phyloP scores from a whole-genome alignment of 2,329 filamentous ascomycete genomes.

The Alternaria arborescens region DNA sequence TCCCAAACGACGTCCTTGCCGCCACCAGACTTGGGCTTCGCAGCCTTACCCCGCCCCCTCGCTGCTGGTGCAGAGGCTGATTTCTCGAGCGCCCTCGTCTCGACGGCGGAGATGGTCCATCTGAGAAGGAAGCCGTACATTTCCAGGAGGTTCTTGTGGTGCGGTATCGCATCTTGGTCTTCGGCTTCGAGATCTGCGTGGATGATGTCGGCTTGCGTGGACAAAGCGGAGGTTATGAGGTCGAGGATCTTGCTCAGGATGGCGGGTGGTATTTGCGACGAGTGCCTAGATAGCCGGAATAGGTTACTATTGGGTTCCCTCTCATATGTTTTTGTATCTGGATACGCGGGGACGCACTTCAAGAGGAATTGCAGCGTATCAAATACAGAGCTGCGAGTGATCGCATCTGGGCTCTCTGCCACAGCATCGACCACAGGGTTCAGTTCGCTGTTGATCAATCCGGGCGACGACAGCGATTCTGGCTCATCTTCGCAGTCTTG shows the following conservation, averaged over 20 bases:
- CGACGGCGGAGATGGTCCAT: constrained; percentile 94
- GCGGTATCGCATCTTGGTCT: constrained; percentile 78
- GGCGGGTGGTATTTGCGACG: constrained; percentile 78
- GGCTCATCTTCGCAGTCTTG: constrained; percentile 93
- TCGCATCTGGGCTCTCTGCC: constrained; percentile 88
- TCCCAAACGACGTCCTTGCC: constrained; percentile 84
- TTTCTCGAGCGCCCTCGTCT: constrained; percentile 92
- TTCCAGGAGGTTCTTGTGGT: constrained; percentile 92
- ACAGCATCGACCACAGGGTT: constrained; percentile 94
- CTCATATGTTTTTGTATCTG: constrained; percentile 38
- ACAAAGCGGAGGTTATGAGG: constrained; percentile 83
- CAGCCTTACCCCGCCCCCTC: constrained; percentile 75
- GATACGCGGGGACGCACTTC: constrained; percentile 80
- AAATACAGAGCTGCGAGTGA: constrained; percentile 79
- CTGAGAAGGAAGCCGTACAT: constrained; percentile 93
- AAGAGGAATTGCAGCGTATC: constrained; percentile 95
- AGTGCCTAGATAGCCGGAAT: constrained; percentile 75
- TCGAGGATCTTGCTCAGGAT: constrained; percentile 93
- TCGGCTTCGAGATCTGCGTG: constrained; percentile 89
- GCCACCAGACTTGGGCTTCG: constrained; percentile 70
- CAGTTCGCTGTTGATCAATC: constrained; percentile 82
- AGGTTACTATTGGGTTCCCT: constrained; percentile 68
- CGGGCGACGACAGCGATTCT: constrained; percentile 76
- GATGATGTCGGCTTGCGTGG: constrained; percentile 83
- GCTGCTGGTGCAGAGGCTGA: constrained; percentile 74